A percentile compares a stretch with the other conserved stretches of the same genome.
Evolutionary conservation across 2,329 filamentous ascomycete genomes (phyloP).

Genomic region (Claviceps maximensis): DNA sequence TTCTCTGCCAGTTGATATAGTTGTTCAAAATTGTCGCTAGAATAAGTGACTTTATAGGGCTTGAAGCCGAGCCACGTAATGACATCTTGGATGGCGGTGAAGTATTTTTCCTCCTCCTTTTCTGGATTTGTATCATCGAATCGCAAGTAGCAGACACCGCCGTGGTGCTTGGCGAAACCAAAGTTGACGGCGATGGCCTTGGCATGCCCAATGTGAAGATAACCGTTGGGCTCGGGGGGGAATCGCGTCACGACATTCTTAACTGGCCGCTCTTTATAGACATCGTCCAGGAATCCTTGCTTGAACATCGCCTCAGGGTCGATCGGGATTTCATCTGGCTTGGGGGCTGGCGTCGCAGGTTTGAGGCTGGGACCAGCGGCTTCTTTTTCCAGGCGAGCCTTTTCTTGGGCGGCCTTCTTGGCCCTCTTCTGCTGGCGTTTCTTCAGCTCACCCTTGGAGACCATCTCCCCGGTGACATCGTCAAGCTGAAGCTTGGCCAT

Average conservation of each 20-base stretch:
- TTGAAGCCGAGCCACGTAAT: constrained; percentile 61
- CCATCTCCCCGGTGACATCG: constrained; percentile 51
- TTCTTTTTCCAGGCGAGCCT: constrained; percentile 76
- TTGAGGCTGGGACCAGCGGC: constrained; percentile 42
- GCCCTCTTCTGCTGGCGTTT: constrained; percentile 43
- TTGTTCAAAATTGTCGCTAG: constrained; percentile 73
- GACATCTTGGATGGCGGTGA: constrained; percentile 78
- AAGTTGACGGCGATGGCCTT: constrained; percentile 97
- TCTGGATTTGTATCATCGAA: constrained; percentile 96
- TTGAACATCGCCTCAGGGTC: constrained; percentile 64
- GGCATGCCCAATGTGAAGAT: constrained; percentile 82
- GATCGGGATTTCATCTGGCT: constrained; percentile 22
- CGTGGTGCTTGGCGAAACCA: constrained; percentile 77
- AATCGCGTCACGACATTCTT: constrained; percentile 57
- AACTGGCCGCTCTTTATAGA: constrained; percentile 54
- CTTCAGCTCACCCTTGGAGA: constrained; percentile 49
- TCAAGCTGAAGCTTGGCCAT: constrained; percentile 47
- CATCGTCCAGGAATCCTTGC: constrained; percentile 59
- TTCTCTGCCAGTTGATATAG: constrained; percentile 78
- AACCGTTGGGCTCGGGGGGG: constrained; percentile 84
- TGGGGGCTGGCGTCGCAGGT: constrained; percentile 9
- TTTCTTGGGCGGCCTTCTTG: constrained; percentile 42
- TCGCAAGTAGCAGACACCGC: constrained; percentile 39
- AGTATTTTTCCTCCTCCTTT: constrained; percentile 82
- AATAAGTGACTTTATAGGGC: constrained; percentile 54